Percentiles rank a stretch among this genome's conserved stretches.
Conservation (phyloP, 2,329 filamentous ascomycete species). For the Colletotrichum sp. region DNA sequence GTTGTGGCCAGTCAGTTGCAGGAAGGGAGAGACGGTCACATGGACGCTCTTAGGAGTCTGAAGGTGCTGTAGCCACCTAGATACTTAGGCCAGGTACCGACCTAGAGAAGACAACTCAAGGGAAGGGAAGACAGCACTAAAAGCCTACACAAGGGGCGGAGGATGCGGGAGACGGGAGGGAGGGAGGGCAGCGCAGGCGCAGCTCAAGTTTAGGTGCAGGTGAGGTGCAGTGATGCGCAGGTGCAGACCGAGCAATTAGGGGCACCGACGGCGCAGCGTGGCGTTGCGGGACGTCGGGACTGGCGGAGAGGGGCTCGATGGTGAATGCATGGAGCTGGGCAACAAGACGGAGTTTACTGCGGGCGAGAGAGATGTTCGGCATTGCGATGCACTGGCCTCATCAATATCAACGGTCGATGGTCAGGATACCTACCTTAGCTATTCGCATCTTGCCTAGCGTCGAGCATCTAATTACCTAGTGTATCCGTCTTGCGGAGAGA, state of each 20-base stretch:
- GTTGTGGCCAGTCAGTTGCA: neutral
- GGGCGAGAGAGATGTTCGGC: neutral
- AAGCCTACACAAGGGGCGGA: neutral
- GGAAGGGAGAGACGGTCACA: neutral
- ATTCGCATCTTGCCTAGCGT: neutral
- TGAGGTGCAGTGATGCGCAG: neutral
- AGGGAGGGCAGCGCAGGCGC: neutral
- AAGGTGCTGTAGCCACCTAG: neutral
- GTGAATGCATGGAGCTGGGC: neutral
- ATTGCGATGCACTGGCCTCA: neutral
- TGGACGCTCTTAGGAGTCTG: neutral
- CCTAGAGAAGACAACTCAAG: neutral
- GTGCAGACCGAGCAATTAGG: neutral
- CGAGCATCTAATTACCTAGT: neutral
- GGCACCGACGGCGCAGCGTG: neutral
- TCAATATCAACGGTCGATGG: neutral
- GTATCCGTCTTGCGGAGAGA: neutral
- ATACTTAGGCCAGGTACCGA: neutral
- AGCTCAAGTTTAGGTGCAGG: neutral
- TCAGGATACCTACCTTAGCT: neutral
- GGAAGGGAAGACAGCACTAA: neutral
- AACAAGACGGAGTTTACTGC: neutral
- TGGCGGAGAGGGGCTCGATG: neutral
- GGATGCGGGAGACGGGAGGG: neutral
- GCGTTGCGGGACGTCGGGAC: conserved; percentile 4